Evolutionary conservation across 164 flowering plant genomes (phyloP).

Genomic region (Kalanchoe fedtschenkoi): DNA sequence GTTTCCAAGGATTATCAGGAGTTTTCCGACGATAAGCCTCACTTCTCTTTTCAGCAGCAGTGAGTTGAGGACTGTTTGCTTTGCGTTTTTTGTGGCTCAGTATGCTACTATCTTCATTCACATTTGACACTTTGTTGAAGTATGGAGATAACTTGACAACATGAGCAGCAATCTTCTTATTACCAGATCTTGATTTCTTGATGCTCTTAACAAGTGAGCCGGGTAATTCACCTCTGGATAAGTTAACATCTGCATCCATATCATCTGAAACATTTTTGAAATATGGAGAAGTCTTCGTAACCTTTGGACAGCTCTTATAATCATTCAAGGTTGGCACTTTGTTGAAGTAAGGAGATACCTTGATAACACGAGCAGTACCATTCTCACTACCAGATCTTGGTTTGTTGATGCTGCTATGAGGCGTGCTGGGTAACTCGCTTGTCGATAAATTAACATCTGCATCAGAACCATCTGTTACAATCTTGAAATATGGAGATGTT

Average conservation of each 20-base stretch:
- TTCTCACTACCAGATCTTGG: too few species aligned
- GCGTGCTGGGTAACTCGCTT: too few species aligned
- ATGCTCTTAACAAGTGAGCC: too few species aligned
- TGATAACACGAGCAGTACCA: too few species aligned
- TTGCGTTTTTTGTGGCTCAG: background rate
- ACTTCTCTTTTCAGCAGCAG: slow-evolving; percentile 30
- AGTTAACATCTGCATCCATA: background rate
- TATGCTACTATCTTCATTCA: background rate
- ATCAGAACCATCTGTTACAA: background rate
- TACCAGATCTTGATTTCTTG: background rate
- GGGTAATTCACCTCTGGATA: too few species aligned
- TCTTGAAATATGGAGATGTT: background rate
- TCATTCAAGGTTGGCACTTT: too few species aligned
- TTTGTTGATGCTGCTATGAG: too few species aligned
- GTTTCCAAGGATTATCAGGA: slow-evolving; percentile 45
- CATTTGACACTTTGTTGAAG: slow-evolving; percentile 6
- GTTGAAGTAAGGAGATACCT: too few species aligned
- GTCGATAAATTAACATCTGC: too few species aligned
- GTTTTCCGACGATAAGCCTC: slow-evolving; percentile 50
- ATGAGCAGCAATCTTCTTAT: background rate
- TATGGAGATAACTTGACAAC: slow-evolving; percentile 12
- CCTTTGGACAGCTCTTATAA: background rate
- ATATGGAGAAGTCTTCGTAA: background rate
- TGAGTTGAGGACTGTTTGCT: slow-evolving; percentile 9
- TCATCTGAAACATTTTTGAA: background rate